Base-by-base conservation (phyloP, 2,329 filamentous ascomycete genomes). In the Aureobasidium sp. region DNA sequence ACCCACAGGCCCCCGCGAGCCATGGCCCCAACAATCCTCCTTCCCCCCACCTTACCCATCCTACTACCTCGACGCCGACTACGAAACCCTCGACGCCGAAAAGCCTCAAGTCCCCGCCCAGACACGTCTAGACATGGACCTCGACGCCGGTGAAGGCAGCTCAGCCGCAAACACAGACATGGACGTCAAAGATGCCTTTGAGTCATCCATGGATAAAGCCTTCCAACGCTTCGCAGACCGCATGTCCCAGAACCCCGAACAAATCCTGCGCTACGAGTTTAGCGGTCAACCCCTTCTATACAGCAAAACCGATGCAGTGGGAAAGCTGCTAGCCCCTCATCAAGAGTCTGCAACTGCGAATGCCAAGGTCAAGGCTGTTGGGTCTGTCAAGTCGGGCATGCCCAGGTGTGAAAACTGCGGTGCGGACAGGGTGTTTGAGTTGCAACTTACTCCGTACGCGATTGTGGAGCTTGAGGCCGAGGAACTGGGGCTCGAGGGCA, bases 361-460 rank as follows among this genome's bases (percentile, higher is more conserved):
- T 14, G 48, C 58, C 5, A 73, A 71, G 51, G 63, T 72, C 31
- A 73, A 73, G 42, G 67, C 73, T 64, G 75, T 25, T 17, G 27
- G 17, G n/a, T 17, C 67, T 29, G 72, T 65, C 14, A 65, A 67
- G 25, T 72, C 66, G 27, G 78, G 82, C 1, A 85, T 97, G 31
- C 91, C 93, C 1, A 78, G 85, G 11, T 99, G 94, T 73, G 77
- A 76, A 31, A 88, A 85, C 68, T 99, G 94, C 75, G 88, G 89
- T 9, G 83, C 81, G 0, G 79, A 82, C 55, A 84, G 93, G 65
- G 85, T 88, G 15, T 97, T 97, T 73, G 94, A 99, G 80, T 80
- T 96, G 63, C 94, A 99, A 79, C 79, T 99, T 66, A 92, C 88
- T 67, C 94, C 94, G 44, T 89, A 96, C 72, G 87, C 91, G 3